A percentile compares a stretch with the other conserved stretches of the same genome.
phyloP scores from a whole-genome alignment of 2,329 filamentous ascomycete genomes.

The Alternaria postmessia region DNA sequence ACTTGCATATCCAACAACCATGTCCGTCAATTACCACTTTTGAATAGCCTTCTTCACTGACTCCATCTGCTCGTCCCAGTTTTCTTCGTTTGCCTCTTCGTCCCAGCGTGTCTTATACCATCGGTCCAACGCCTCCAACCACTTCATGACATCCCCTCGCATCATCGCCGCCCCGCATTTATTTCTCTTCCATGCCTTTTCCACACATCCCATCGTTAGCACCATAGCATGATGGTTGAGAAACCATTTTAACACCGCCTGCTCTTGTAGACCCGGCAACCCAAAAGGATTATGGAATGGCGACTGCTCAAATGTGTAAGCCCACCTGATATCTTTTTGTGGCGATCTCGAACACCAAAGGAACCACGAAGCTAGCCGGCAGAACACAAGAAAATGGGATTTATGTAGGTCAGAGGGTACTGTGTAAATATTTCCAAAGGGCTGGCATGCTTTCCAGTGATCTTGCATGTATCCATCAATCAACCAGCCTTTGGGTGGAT shows the following conservation, averaged over 20 bases:
- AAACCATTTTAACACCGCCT: constrained; percentile 5
- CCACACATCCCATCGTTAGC: constrained; percentile 12
- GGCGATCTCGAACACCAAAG: background rate
- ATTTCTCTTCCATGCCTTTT: constrained; percentile 16
- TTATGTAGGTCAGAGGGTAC: constrained; percentile 5
- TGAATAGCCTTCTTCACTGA: constrained; percentile 3
- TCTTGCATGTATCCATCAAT: constrained; percentile 20
- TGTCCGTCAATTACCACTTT: constrained; percentile 8
- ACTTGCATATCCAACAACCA: background rate
- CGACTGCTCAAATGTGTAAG: constrained; percentile 19
- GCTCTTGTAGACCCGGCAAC: background rate
- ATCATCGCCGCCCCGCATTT: background rate
- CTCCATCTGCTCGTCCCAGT: constrained; percentile 11
- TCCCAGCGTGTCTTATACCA: background rate
- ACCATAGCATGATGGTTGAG: constrained; percentile 7
- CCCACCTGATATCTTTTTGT: constrained; percentile 4
- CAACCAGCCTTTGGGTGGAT: constrained; percentile 25
- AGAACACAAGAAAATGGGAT: constrained; percentile 29
- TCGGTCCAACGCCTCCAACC: constrained; percentile 15
- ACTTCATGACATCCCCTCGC: constrained; percentile 11
- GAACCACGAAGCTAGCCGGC: constrained; percentile 30
- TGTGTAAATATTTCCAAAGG: constrained; percentile 36
- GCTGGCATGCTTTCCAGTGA: constrained; percentile 33
- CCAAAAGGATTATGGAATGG: constrained; percentile 11
- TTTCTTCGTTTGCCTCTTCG: background rate